A percentile compares a stretch with the other conserved stretches of the same genome.
These are phyloP conservation scores for Leccinum arenicola DNA, from an alignment of 768 basidiomycete genomes.

Conservation along the genomic window DNA sequence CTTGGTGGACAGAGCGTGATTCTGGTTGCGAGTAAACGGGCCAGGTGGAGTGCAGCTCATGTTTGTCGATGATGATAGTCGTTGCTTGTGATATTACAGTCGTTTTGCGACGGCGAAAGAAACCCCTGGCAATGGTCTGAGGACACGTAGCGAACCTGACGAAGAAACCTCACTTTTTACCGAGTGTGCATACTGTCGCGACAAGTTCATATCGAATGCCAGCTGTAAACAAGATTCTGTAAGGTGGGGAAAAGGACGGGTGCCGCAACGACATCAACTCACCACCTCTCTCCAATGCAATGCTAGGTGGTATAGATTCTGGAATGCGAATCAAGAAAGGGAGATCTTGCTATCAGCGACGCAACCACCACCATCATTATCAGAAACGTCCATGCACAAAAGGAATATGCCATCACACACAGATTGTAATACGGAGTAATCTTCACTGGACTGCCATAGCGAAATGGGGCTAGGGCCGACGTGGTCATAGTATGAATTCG, in stretches of 20 bases:
- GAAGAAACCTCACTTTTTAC: constrained; percentile 62
- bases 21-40: constrained; percentile 83
- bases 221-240: constrained; percentile 40
- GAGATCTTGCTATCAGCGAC: constrained; percentile 66
- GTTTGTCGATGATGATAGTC: constrained; percentile 84
- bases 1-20: constrained; percentile 58
- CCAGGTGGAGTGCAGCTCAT: constrained; percentile 92
- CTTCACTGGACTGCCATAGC: constrained; percentile 78
- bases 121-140: constrained; percentile 42
- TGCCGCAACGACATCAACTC: constrained; percentile 13
- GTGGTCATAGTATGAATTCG: constrained; percentile 73
- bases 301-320: constrained; percentile 85
- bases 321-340: constrained; percentile 91
- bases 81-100: constrained; percentile 64
- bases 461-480: constrained; percentile 81
- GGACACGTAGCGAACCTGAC: background rate
- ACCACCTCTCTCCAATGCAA: constrained; percentile 78
- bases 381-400: constrained; percentile 2
- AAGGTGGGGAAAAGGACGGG: background rate
- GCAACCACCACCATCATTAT: constrained; percentile 4
- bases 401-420: constrained; percentile 38
- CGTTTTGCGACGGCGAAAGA: constrained; percentile 79
- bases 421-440: constrained; percentile 65
- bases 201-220: constrained; percentile 90
- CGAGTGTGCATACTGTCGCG: constrained; percentile 80